Percentiles rank a stretch among this genome's conserved stretches.
Conservation (phyloP, 345 rosid species). For the Corchorus capsularis region DNA sequence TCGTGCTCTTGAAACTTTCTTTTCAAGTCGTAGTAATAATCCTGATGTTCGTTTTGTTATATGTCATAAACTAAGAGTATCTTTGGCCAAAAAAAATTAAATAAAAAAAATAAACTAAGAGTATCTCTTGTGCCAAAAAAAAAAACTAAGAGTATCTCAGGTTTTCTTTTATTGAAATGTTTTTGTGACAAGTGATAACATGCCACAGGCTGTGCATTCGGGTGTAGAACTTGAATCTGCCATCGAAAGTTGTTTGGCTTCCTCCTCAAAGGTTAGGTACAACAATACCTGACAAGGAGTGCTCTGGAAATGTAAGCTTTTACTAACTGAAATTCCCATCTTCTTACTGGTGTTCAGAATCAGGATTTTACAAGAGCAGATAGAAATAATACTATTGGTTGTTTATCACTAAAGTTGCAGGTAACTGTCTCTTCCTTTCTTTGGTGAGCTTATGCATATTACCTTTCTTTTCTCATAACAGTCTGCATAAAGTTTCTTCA, state of each 20-base stretch:
- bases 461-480: conserved; percentile 3
- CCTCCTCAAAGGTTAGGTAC: conserved; percentile 31
- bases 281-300: not conserved
- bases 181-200: conserved; percentile 7
- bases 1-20: not conserved
- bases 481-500: not conserved
- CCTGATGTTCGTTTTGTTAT: not conserved
- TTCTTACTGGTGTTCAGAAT: conserved; percentile 27
- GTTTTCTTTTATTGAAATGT: not conserved
- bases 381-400: conserved; percentile 9
- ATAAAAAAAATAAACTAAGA: too few species aligned
- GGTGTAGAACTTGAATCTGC: conserved; percentile 52
- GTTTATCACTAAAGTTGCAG: conserved; percentile 34
- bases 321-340: not conserved
- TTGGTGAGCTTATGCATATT: not conserved
- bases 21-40: not conserved
- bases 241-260: conserved; percentile 36
- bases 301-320: conserved; percentile 16
- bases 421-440: conserved; percentile 14
- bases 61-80: not conserved
- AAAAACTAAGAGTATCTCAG: not conserved
- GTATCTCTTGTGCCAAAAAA: too few species aligned
- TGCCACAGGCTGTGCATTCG: conserved; percentile 42
- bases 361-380: conserved; percentile 17
- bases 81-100: not conserved